A percentile compares a stretch with the other conserved stretches of the same genome.
phyloP scores from a whole-genome alignment of 176 grass and related monocot genomes.

The Triticum monococcum region DNA sequence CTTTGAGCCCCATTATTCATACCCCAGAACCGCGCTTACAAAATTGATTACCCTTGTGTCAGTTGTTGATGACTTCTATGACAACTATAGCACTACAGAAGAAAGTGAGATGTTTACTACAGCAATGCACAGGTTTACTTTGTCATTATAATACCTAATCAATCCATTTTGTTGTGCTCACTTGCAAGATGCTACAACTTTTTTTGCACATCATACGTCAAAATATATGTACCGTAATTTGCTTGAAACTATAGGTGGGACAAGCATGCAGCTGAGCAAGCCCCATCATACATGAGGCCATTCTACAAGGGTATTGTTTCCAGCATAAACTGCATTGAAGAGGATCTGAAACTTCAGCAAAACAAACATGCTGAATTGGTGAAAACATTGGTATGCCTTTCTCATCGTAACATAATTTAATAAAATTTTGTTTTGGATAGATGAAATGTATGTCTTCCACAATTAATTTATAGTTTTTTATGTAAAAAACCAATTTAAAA shows the following conservation, averaged over 20 bases:
- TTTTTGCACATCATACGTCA: not conserved
- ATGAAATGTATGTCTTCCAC: too few relatives aligned
- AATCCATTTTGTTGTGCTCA: not conserved
- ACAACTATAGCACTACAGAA: constrained; percentile 34
- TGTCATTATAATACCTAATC: not conserved
- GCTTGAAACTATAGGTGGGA: constrained; percentile 28
- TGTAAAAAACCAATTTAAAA: too few relatives aligned
- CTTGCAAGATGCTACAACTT: too few relatives aligned
- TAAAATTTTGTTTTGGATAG: too few relatives aligned
- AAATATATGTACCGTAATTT: not conserved
- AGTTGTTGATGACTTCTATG: constrained; percentile 49
- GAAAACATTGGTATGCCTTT: not conserved
- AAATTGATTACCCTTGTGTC: not conserved
- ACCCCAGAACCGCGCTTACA: constrained; percentile 5
- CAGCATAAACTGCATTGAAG: not conserved
- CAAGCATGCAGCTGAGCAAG: not conserved
- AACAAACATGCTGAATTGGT: constrained; percentile 5
- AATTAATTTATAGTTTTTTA: too few relatives aligned
- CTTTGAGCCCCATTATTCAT: constrained; percentile 32
- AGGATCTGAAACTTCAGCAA: constrained; percentile 16
- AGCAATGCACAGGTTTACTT: constrained; percentile 41
- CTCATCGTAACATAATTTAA: too few relatives aligned
- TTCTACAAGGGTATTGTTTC: not conserved
- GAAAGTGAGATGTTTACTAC: constrained; percentile 22
- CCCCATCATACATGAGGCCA: constrained; percentile 8